Evolutionary conservation across 192 early-diverging fungal genomes (phyloP).

Genomic region (Coemansia reversa): DNA sequence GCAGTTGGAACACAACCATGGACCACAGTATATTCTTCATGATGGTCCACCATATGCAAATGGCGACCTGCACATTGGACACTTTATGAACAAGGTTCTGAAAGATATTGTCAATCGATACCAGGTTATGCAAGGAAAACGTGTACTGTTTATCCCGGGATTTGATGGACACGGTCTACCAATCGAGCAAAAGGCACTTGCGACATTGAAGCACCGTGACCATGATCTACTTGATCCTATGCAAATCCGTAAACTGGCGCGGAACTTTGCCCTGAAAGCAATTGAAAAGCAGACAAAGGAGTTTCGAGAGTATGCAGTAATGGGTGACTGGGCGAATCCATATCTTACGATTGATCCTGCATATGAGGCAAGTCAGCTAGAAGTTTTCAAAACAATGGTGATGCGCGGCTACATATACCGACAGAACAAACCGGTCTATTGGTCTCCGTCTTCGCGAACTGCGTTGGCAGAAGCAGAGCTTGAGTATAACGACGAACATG

Average conservation of each 20-base stretch:
- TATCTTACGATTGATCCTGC: conserved; percentile 71
- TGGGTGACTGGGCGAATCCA: conserved; percentile 72
- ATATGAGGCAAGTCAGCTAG: conserved; percentile 71
- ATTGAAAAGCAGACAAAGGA: conserved; percentile 59
- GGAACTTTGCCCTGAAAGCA: conserved; percentile 60
- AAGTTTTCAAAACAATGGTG: conserved; percentile 72
- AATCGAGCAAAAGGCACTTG: conserved; percentile 77
- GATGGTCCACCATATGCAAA: conserved; percentile 85
- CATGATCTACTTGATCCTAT: conserved; percentile 33
- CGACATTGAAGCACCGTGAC: conserved; percentile 54
- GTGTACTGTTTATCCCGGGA: conserved; percentile 73
- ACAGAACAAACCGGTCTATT: conserved; percentile 78
- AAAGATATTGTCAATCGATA: conserved; percentile 79
- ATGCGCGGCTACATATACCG: conserved; percentile 72
- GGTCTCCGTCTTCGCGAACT: conserved; percentile 80
- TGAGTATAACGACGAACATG: conserved; percentile 75
- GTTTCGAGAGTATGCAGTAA: conserved; percentile 67
- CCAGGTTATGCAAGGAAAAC: conserved; percentile 67
- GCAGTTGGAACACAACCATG: conserved; percentile 70
- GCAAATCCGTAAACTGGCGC: conserved; percentile 53
- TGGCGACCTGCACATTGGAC: conserved; percentile 69
- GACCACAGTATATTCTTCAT: conserved; percentile 72
- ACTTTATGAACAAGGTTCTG: conserved; percentile 79
- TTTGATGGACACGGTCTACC: conserved; percentile 83
- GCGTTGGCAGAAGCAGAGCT: conserved; percentile 80